Conservation (phyloP, 2,329 filamentous ascomycete species). For the Fusarium sp. region DNA sequence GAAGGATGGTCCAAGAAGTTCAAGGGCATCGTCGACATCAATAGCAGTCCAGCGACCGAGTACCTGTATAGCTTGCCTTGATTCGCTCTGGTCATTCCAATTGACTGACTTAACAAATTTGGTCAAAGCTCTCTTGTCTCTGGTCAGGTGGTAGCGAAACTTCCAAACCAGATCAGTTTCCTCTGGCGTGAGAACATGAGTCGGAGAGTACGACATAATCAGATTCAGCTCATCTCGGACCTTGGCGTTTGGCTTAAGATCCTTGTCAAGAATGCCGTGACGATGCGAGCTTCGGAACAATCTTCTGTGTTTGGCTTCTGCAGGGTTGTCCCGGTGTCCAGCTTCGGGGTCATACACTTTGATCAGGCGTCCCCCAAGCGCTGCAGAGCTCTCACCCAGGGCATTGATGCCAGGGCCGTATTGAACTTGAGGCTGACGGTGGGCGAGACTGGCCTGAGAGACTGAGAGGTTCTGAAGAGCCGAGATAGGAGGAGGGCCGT, state of each 20-base stretch:
- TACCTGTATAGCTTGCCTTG: slow-evolving; percentile 88
- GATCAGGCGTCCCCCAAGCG: slow-evolving; percentile 72
- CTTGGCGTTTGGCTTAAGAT: slow-evolving; percentile 95
- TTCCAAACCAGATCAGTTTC: slow-evolving; percentile 98
- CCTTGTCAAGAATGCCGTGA: slow-evolving; percentile 93
- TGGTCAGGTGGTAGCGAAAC: slow-evolving; percentile 92
- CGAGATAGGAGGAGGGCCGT: slow-evolving; percentile 85
- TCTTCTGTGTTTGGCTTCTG: slow-evolving; percentile 92
- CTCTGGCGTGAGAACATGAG: slow-evolving; percentile 85
- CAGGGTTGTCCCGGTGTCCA: slow-evolving; percentile 88
- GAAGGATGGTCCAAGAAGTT: slow-evolving; percentile 91
- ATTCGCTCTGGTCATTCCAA: slow-evolving; percentile 87
- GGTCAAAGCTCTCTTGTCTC: slow-evolving; percentile 91
- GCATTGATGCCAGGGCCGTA: slow-evolving; percentile 90
- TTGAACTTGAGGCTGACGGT: slow-evolving; percentile 87
- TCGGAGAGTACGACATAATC: slow-evolving; percentile 92
- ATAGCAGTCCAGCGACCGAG: slow-evolving; percentile 96
- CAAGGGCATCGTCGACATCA: slow-evolving; percentile 94
- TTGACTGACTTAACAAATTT: slow-evolving; percentile 99
- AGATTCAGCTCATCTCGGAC: slow-evolving; percentile 92
- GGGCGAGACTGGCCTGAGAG: slow-evolving; percentile 75
- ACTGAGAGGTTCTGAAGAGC: slow-evolving; percentile 69
- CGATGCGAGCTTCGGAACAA: slow-evolving; percentile 90
- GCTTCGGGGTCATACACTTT: slow-evolving; percentile 94
- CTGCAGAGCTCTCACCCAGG: slow-evolving; percentile 62